Conservation (phyloP, 768 basidiomycete genomes). For the Boletus patriciae region DNA sequence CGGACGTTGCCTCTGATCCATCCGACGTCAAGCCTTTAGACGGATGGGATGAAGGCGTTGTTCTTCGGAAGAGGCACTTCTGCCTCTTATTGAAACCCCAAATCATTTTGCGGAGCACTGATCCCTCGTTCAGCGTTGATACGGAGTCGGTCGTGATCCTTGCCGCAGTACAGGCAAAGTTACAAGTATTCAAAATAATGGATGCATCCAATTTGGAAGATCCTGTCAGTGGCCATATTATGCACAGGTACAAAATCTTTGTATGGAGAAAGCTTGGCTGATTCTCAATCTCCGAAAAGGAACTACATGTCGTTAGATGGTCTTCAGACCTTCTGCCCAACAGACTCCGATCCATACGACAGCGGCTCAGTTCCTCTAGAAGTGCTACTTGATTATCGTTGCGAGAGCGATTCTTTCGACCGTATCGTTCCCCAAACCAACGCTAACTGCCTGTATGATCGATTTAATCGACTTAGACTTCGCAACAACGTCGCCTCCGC, state of each 20-base stretch:
- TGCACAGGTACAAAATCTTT: slow-evolving; percentile 62
- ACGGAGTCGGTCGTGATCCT: slow-evolving; percentile 63
- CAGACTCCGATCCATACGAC: slow-evolving; percentile 38
- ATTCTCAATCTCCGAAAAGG: slow-evolving; percentile 39
- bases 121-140: slow-evolving; percentile 33
- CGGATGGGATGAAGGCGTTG: slow-evolving; percentile 73
- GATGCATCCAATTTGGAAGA: slow-evolving; percentile 79
- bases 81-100: slow-evolving; percentile 91
- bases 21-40: slow-evolving; percentile 56
- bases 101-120: slow-evolving; percentile 70
- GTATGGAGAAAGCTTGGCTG: neutral
- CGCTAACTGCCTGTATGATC: slow-evolving; percentile 85
- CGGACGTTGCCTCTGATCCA: slow-evolving; percentile 30
- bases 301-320: slow-evolving; percentile 77
- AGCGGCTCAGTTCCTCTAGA: slow-evolving; percentile 81
- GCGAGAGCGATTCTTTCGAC: slow-evolving; percentile 81
- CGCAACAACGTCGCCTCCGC: slow-evolving; percentile 67
- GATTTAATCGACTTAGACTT: slow-evolving; percentile 88
- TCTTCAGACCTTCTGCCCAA: slow-evolving; percentile 86
- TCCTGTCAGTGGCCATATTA: slow-evolving; percentile 79
- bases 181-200: slow-evolving; percentile 78
- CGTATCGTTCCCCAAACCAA: slow-evolving; percentile 88
- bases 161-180: slow-evolving; percentile 76
- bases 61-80: slow-evolving; percentile 69
- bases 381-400: slow-evolving; percentile 80